Base-by-base conservation (phyloP, 2,329 filamentous ascomycete genomes). In the Hypoxylon sp. region DNA sequence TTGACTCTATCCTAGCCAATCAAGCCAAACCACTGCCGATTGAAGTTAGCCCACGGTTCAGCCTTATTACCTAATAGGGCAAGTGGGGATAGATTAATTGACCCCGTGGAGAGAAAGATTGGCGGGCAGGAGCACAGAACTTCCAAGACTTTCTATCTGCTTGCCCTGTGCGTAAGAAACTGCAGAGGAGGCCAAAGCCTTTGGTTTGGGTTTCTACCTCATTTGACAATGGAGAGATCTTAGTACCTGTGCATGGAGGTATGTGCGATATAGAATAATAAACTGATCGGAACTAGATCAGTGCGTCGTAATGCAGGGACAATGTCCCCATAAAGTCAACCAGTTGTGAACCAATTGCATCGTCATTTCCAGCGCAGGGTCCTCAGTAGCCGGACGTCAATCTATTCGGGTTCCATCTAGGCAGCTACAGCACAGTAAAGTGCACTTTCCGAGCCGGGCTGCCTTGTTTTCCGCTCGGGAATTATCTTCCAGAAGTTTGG, bases 401-500 rank as follows among this genome's bases (percentile, higher is more conserved):
- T 55, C 53, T 37, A 44, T 49, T 42, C 6, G 50, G 58, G 58
- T 44, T 46, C 27, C 49, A 40, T 31, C 27, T 42, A 59, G 55
- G 55, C 48, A 60, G 35, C 53, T 58, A 51, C 44, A 35, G 53
- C 30, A 20, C 22, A 22, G 22, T n/a, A 49, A 37, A 7, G 44
- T n/a, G 31, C 17, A 25, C 14, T 37, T 40, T 22, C 22, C 30
- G 30, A 20, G 14, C 30, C 49, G 31, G 20, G 6, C 42, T 54
- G 55, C 55, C 50, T 58, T 56, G 25, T 14, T 58, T 40, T 27
- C 17, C 37, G 33, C 6, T 59, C 42, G 14, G 42, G 22, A 33
- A 46, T 40, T 61, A 55, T 55, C 31, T 72, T 70, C 68, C 60
- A 70, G 72, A 74, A 74, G 42, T 55, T 72, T 70, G 70, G 69